These are phyloP conservation scores for Sambucus nigra DNA, from an alignment of 129 eudicot species.

Conservation along the genomic window DNA sequence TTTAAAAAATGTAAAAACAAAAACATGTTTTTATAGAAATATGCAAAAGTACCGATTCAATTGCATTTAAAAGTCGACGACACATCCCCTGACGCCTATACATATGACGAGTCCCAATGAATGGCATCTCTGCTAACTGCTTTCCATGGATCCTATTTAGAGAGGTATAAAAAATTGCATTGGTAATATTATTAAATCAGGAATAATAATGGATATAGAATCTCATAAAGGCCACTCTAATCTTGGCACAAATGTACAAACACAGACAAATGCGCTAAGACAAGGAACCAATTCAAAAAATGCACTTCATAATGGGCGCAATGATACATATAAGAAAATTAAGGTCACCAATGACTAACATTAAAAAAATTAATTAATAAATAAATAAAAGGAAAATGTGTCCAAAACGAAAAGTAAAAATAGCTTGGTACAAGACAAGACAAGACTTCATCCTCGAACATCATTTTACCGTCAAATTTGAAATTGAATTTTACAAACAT, in stretches of 20 bases:
- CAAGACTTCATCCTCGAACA: no score
- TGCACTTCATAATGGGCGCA: not conserved
- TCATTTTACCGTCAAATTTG: no score
- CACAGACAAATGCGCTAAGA: not conserved
- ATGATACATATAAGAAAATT: not conserved
- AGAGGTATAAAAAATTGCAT: not conserved
- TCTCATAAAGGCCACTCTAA: not conserved
- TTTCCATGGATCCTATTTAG: slow-evolving; percentile 62
- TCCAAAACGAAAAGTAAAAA: no score
- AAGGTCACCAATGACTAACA: not conserved
- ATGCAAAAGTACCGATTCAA: slow-evolving; percentile 53
- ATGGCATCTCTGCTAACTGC: slow-evolving; percentile 95
- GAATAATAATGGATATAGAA: not conserved
- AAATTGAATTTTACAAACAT: no score
- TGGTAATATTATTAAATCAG: not conserved
- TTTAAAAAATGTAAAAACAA: not conserved
- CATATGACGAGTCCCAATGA: slow-evolving; percentile 77
- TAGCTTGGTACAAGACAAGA: no score
- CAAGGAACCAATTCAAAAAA: not conserved
- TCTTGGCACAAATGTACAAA: not conserved
- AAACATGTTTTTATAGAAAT: not conserved
- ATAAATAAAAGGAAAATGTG: no score
- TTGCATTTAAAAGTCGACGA: slow-evolving; percentile 69
- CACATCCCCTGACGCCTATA: slow-evolving; percentile 98
- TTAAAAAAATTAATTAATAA: not conserved